phyloP scores from a whole-genome alignment of 768 basidiomycete species.

The Suillus spraguei region DNA sequence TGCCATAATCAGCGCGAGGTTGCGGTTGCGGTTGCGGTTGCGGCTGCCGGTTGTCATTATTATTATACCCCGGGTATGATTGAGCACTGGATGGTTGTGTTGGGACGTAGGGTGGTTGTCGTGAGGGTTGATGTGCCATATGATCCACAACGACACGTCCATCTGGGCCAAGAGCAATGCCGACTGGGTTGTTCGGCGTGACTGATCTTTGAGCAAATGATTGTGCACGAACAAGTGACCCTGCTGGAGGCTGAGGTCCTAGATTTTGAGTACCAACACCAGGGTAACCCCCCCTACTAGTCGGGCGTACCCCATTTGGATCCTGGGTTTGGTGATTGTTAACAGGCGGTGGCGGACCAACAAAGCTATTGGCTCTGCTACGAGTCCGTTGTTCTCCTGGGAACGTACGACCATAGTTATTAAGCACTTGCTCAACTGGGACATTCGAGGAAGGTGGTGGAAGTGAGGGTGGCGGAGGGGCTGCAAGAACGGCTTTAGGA shows the following conservation, averaged over 20 bases:
- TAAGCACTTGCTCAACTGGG: constrained; percentile 73
- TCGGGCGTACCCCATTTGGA: constrained; percentile 50
- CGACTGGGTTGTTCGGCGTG: constrained; percentile 78
- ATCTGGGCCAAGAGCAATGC: constrained; percentile 78
- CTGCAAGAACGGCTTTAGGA: constrained; percentile 77
- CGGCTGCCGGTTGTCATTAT: constrained; percentile 33
- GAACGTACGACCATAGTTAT: constrained; percentile 80
- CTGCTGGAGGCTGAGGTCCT: constrained; percentile 57
- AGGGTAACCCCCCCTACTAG: constrained; percentile 67
- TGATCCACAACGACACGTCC: constrained; percentile 83
- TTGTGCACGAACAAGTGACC: constrained; percentile 16
- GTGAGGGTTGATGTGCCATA: constrained; percentile 55
- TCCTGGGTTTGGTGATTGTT: constrained; percentile 35
- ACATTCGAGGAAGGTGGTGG: constrained; percentile 46
- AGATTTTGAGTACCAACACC: constrained; percentile 81
- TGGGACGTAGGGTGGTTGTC: constrained; percentile 17
- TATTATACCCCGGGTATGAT: constrained; percentile 23
- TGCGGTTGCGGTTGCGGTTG: constrained; percentile 45
- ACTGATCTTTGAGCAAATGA: constrained; percentile 47
- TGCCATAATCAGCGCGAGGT: constrained; percentile 24
- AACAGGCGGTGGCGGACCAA: constrained; percentile 34
- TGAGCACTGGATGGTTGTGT: constrained; percentile 15
- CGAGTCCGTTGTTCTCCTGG: constrained; percentile 79
- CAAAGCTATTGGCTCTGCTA: constrained; percentile 54
- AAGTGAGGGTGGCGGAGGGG: constrained; percentile 48